These are phyloP conservation scores for Kuraishia capsulata DNA, from an alignment of 805 yeast species.

Conservation along the genomic window DNA sequence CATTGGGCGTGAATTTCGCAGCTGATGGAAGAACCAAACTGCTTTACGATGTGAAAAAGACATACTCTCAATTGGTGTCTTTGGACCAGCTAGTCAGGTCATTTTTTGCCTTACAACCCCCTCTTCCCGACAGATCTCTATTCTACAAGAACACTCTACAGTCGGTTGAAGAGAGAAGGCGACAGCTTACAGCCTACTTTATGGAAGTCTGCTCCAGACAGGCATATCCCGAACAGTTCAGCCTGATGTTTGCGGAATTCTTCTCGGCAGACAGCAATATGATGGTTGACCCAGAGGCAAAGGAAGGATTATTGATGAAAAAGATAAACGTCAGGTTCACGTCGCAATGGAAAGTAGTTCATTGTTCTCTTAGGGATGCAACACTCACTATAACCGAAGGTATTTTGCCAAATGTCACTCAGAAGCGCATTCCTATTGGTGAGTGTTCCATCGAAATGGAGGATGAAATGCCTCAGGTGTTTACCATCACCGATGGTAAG, in stretches of 20 bases:
- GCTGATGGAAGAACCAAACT: slow-evolving; percentile 48
- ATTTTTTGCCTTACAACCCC: slow-evolving; percentile 45
- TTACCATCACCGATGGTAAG: slow-evolving; percentile 15
- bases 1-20: slow-evolving; percentile 57
- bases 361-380: slow-evolving; percentile 4
- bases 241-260: slow-evolving; percentile 49
- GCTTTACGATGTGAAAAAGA: slow-evolving; percentile 60
- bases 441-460: slow-evolving; percentile 16
- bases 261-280: slow-evolving; percentile 55
- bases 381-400: slow-evolving; percentile 1
- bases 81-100: slow-evolving; percentile 57
- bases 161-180: slow-evolving; percentile 54
- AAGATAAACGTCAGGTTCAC: slow-evolving; percentile 4
- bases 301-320: slow-evolving; percentile 8
- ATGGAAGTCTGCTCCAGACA: slow-evolving; percentile 46
- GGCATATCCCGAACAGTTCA: slow-evolving; percentile 43
- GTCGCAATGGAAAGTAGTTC: slow-evolving; percentile 5
- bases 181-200: slow-evolving; percentile 50
- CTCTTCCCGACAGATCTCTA: slow-evolving; percentile 53
- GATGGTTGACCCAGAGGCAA: slow-evolving; percentile 6
- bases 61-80: slow-evolving; percentile 46
- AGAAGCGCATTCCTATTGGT: slow-evolving; percentile 14
- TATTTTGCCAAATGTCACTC: slow-evolving; percentile 17
- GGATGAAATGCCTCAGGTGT: slow-evolving; percentile 11
- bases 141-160: slow-evolving; percentile 53